Percentiles rank a stretch among this genome's conserved stretches.
Evolutionary conservation across 352 stramenopile species (phyloP).

Genomic region (Halophytophthora polymorphica): DNA sequence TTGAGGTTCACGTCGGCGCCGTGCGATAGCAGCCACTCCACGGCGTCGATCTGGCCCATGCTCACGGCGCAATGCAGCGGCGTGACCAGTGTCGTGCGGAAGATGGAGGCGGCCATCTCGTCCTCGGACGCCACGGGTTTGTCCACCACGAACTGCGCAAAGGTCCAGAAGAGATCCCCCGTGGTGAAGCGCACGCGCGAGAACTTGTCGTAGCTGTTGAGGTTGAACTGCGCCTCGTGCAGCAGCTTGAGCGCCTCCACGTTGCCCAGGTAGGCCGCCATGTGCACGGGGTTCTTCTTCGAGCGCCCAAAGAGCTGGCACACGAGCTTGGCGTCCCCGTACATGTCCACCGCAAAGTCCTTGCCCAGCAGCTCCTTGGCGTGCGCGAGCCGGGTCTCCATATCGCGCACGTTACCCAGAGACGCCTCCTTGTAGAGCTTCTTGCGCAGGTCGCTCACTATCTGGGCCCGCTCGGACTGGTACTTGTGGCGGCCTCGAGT

Average conservation of each 20-base stretch:
- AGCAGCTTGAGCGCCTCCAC: slow-evolving; percentile 55
- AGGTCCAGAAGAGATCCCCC: slow-evolving; percentile 77
- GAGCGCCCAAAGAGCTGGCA: slow-evolving; percentile 59
- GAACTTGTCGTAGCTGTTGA: slow-evolving; percentile 74
- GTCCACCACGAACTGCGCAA: slow-evolving; percentile 60
- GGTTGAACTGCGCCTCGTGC: slow-evolving; percentile 43
- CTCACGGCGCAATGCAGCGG: slow-evolving; percentile 67
- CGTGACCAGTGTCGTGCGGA: slow-evolving; percentile 67
- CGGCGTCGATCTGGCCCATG: slow-evolving; percentile 51
- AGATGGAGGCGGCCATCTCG: slow-evolving; percentile 56
- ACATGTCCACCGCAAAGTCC: slow-evolving; percentile 64
- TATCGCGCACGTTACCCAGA: slow-evolving; percentile 55
- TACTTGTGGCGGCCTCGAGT: slow-evolving; percentile 28
- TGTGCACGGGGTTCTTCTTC: slow-evolving; percentile 80
- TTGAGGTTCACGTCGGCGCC: slow-evolving; percentile 59
- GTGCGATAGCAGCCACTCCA: slow-evolving; percentile 53
- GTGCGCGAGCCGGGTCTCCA: slow-evolving; percentile 49
- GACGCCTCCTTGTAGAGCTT: slow-evolving; percentile 66
- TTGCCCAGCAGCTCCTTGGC: slow-evolving; percentile 45
- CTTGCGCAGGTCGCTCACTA: slow-evolving; percentile 66
- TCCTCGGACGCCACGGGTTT: slow-evolving; percentile 40
- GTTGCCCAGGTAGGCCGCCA: slow-evolving; percentile 71
- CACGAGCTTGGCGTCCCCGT: slow-evolving; percentile 45
- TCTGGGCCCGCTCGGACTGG: slow-evolving; percentile 38
- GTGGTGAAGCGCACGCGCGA: slow-evolving; percentile 71